A percentile compares a stretch with the other conserved stretches of the same genome.
Evolutionary conservation across 495 filamentous ascomycete genomes (phyloP).

Genomic region (Staphylotrichum tortipilum): DNA sequence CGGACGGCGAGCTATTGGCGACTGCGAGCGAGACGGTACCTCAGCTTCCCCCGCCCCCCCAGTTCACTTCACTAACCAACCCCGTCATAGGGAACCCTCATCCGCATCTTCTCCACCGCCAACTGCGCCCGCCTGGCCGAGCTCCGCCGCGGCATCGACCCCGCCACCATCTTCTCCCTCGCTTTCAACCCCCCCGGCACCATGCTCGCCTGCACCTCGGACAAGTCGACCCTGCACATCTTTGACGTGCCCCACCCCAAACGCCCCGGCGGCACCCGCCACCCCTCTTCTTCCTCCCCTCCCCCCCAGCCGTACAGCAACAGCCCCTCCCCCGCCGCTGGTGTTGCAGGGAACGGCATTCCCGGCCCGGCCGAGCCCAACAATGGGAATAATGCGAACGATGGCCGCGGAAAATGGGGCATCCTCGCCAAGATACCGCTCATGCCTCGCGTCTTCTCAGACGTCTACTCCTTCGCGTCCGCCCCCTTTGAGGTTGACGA

Average conservation of each 20-base stretch:
- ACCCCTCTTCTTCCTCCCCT: too few relatives aligned
- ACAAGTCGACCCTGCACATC: constrained; percentile 90
- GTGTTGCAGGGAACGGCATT: constrained; percentile 32
- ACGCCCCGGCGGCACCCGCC: too few relatives aligned
- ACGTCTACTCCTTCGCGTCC: constrained; percentile 71
- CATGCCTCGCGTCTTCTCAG: constrained; percentile 71
- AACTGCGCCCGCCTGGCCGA: constrained; percentile 75
- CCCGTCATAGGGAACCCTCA: constrained; percentile 61
- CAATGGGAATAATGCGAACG: neutral
- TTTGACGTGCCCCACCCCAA: constrained; percentile 58
- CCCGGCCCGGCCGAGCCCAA: neutral
- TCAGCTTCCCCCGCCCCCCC: neutral
- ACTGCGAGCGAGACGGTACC: constrained; percentile 81
- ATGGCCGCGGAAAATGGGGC: constrained; percentile 63
- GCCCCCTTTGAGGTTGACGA: constrained; percentile 72
- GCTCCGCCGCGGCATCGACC: constrained; percentile 80
- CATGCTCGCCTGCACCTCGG: constrained; percentile 85
- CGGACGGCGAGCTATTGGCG: constrained; percentile 71
- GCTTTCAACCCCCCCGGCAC: constrained; percentile 73
- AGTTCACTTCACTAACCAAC: neutral
- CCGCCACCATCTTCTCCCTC: constrained; percentile 76
- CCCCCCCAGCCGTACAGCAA: too few relatives aligned
- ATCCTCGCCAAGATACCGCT: constrained; percentile 68
- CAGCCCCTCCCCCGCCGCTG: too few relatives aligned
- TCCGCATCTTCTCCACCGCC: constrained; percentile 70